phyloP scores from a whole-genome alignment of 1,284 basidiomycete species.

The Austroboletus rostrupii region DNA sequence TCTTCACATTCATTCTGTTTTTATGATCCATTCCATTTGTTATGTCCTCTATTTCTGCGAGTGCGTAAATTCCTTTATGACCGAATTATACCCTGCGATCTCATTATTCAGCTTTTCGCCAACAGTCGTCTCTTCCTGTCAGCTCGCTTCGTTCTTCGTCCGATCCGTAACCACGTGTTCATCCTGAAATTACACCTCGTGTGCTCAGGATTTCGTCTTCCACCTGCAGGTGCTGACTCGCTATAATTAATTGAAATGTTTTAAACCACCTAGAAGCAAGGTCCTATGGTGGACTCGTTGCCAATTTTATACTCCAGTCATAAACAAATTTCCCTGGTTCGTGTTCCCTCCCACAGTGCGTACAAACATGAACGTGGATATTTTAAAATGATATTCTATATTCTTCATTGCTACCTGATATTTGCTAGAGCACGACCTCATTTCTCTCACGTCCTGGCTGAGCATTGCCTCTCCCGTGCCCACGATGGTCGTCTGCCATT shows the following conservation, averaged over 20 bases:
- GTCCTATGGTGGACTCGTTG: not conserved
- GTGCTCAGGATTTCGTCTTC: slow-evolving; percentile 5
- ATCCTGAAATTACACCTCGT: slow-evolving; percentile 10
- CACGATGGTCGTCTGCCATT: slow-evolving; percentile 13
- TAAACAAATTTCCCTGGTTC: not conserved
- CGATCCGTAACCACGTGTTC: slow-evolving; percentile 2
- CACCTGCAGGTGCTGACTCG: slow-evolving; percentile 2
- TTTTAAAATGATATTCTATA: slow-evolving; percentile 1
- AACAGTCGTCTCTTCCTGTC: slow-evolving; percentile 1
- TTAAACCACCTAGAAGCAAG: not conserved
- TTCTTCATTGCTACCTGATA: not conserved
- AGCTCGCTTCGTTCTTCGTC: slow-evolving; percentile 1
- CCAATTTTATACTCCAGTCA: not conserved
- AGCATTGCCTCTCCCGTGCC: slow-evolving; percentile 10
- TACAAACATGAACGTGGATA: slow-evolving; percentile 6
- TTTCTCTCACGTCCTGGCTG: slow-evolving; percentile 22
- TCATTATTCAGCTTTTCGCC: not conserved
- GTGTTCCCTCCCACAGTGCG: slow-evolving; percentile 12
- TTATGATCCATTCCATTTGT: not conserved
- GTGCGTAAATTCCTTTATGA: slow-evolving; percentile 10
- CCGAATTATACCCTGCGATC: slow-evolving; percentile 4
- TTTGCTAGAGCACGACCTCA: slow-evolving; percentile 3
- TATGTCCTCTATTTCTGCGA: not conserved
- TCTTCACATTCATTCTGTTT: not conserved
- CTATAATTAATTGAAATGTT: slow-evolving; percentile 7